Conservation (phyloP, 441 rosid species). For the Rhodomyrtus psidioides region DNA sequence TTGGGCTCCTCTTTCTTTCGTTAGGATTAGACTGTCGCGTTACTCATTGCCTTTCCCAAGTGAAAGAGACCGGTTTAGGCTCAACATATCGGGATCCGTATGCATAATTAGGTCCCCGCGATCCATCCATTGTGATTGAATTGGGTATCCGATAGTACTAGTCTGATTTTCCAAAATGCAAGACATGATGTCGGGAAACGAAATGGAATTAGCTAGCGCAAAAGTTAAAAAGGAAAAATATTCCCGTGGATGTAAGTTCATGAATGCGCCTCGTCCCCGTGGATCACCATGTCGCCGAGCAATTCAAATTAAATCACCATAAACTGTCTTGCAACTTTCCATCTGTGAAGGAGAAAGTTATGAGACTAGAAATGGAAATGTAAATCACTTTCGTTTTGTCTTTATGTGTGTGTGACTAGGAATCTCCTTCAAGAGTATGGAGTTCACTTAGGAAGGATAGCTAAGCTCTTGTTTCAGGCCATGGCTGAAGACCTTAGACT, state of each 20-base stretch:
- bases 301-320: not conserved
- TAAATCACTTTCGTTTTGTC: not conserved
- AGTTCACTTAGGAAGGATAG: conserved; percentile 41
- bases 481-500: conserved; percentile 36
- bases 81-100: not conserved
- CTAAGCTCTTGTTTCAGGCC: conserved; percentile 31
- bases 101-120: not conserved
- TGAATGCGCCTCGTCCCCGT: not conserved
- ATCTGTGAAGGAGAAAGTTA: no score
- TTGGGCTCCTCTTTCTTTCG: not conserved
- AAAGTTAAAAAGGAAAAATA: not conserved
- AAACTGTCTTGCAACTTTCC: not conserved
- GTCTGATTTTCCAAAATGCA: no score
- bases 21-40: not conserved
- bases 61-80: not conserved
- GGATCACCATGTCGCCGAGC: not conserved
- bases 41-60: not conserved
- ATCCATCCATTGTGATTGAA: not conserved
- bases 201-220: not conserved
- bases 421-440: conserved; percentile 54
- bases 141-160: not conserved
- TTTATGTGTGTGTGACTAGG: not conserved
- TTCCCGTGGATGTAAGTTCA: no score
- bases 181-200: no score
- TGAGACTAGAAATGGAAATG: not conserved